Base-by-base conservation (phyloP, 768 basidiomycete genomes). In the Tricholoma bakamatsutake region DNA sequence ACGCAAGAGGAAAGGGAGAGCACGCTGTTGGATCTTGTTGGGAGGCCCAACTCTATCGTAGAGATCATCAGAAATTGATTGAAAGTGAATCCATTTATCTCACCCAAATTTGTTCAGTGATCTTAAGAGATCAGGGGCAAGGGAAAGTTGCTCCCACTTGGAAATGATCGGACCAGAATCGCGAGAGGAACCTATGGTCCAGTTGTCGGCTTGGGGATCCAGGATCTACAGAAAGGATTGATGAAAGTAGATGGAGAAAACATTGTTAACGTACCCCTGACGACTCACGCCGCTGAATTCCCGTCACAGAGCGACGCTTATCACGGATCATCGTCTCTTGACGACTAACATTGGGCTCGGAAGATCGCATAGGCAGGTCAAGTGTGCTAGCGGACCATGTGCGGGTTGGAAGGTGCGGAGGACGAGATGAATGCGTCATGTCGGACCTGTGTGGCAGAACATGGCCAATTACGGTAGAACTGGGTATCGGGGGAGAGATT, bases 21-120 rank as follows among this genome's bases (percentile, higher is more conserved):
- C 95, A 48, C 96, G 83, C 66, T 96, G 93, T 71, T 98, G 97
- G 61, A 99, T 97, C 77, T 99, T 99, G 71, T 98, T 98, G 5
- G 97, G 97, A 1, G 97, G 97, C 0, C 96, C 95, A 59, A 98
- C 87, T 40, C 94, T 95, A 64, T 24, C 55, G 40, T 24, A 57
- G 31, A 55, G 49, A 52, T 57, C 39, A 52, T 39, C 30, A 57
- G 33, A 34, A 47, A 31, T 42, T 43, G 13, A n/a, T 24, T 39
- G 34, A 33, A 34, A 45, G 46, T 39, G 34, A 6, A 53, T 55
- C 45, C 35, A 9, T 30, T n/a, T 30, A 17, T 30, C 74, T 75
- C 61, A 96, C 94, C 95, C 96, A 67, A 97, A 98, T 71, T 95
- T 96, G 58, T 80, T 84, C 58, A 98, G 78, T 42, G 92, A 93